A percentile compares a stretch with the other conserved stretches of the same genome.
Evolutionary conservation across 352 stramenopile species (phyloP).

Genomic region (Phytophthora boehmeriae): DNA sequence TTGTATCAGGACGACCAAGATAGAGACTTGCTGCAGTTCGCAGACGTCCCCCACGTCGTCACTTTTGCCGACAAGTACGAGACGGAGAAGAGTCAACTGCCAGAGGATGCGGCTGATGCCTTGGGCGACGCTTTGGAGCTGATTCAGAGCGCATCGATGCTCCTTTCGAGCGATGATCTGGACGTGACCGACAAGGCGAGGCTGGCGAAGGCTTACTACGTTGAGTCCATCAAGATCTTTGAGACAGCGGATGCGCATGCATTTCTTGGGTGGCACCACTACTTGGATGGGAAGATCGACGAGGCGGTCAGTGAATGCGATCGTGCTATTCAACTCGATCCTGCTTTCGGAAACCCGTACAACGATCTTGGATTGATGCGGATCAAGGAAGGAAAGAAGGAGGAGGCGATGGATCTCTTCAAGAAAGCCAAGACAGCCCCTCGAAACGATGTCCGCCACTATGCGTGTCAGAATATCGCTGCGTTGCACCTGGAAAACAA

Average conservation of each 20-base stretch:
- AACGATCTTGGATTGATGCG: slow-evolving; percentile 76
- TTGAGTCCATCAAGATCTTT: slow-evolving; percentile 67
- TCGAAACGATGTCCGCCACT: slow-evolving; percentile 74
- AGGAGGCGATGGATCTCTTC: slow-evolving; percentile 65
- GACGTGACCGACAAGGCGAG: slow-evolving; percentile 49
- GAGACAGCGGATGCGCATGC: slow-evolving; percentile 72
- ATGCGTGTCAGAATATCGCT: slow-evolving; percentile 69
- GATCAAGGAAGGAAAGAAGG: slow-evolving; percentile 57
- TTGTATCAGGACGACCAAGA: slow-evolving; percentile 58
- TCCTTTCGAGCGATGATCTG: slow-evolving; percentile 54
- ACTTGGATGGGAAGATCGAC: slow-evolving; percentile 64
- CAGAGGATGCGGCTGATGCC: slow-evolving; percentile 26
- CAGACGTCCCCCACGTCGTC: slow-evolving; percentile 26
- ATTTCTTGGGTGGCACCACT: slow-evolving; percentile 73
- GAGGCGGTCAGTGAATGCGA: slow-evolving; percentile 58
- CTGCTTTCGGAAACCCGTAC: slow-evolving; percentile 71
- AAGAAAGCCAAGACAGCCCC: slow-evolving; percentile 62
- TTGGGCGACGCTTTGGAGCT: slow-evolving; percentile 60
- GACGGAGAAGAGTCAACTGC: slow-evolving; percentile 38
- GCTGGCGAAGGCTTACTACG: slow-evolving; percentile 72
- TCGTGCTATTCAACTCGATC: slow-evolving; percentile 69
- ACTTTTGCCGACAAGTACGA: slow-evolving; percentile 65
- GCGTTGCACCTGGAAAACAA: slow-evolving; percentile 68
- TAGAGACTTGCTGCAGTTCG: slow-evolving; percentile 46
- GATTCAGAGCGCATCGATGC: slow-evolving; percentile 50